These are phyloP conservation scores for Wakefieldia striispora DNA, from an alignment of 768 basidiomycete genomes.

Conservation along the genomic window DNA sequence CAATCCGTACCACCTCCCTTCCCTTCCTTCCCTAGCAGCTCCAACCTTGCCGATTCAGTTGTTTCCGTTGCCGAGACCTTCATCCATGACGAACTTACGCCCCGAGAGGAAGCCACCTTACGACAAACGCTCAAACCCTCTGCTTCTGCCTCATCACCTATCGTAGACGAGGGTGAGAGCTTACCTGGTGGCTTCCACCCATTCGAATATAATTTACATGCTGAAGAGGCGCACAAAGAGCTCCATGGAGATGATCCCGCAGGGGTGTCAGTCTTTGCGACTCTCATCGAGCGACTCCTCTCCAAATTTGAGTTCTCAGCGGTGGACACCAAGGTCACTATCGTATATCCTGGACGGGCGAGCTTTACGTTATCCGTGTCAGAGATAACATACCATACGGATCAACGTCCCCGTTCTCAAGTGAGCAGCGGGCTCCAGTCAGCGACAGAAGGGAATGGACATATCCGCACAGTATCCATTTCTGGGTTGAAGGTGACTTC, in stretches of 20 bases:
- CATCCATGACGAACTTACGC: conserved; percentile 75
- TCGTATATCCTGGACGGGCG: conserved; percentile 63
- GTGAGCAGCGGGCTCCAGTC: conserved; percentile 28
- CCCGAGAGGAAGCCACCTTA: conserved; percentile 67
- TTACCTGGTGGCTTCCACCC: conserved; percentile 70
- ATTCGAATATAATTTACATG: conserved; percentile 35
- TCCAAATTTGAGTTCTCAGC: conserved; percentile 79
- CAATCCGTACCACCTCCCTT: conserved; percentile 11
- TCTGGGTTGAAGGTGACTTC: conserved; percentile 56
- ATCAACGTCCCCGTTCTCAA: conserved; percentile 3
- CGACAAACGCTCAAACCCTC: conserved; percentile 65
- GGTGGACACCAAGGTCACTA: conserved; percentile 60
- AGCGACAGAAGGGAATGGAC: conserved; percentile 20
- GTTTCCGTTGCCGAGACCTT: conserved; percentile 84
- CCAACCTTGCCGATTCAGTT: conserved; percentile 74
- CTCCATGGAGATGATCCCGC: conserved; percentile 52
- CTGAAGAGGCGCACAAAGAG: conserved; percentile 36
- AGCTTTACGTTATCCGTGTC: conserved; percentile 59
- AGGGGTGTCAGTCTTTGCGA: conserved; percentile 79
- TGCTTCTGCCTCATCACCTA: conserved; percentile 20
- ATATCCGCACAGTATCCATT: conserved; percentile 50
- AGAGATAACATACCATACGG: conserved; percentile 57
- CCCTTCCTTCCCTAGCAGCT: conserved; percentile 15
- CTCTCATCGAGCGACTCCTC: conserved; percentile 74
- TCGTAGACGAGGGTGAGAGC: conserved; percentile 37